These are phyloP conservation scores for Aspergillus heteromorphus DNA, from an alignment of 495 filamentous ascomycete species.

Conservation along the genomic window DNA sequence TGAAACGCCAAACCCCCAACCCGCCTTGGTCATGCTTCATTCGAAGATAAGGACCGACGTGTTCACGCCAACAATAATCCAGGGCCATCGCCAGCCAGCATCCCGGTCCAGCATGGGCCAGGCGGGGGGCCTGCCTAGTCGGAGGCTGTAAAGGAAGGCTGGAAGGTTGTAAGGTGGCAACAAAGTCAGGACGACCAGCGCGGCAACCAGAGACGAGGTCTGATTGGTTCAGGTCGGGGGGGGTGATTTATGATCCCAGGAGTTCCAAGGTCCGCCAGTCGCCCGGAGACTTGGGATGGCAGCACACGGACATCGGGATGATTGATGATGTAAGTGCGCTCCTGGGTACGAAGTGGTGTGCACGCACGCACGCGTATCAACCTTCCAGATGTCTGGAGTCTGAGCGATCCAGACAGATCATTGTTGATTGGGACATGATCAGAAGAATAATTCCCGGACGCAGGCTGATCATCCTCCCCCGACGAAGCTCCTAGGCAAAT, in stretches of 20 bases:
- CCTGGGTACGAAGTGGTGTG: neutral
- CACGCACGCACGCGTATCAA: neutral
- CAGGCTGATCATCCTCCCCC: too few relatives aligned
- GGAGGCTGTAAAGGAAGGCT: too few relatives aligned
- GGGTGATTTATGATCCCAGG: conserved; percentile 1
- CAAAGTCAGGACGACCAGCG: conserved; percentile 9
- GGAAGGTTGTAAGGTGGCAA: conserved; percentile 17
- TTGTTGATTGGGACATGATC: neutral
- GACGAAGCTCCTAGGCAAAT: neutral
- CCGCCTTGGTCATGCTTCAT: neutral
- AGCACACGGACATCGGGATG: neutral
- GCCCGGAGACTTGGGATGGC: conserved; percentile 6
- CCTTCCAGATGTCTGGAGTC: neutral
- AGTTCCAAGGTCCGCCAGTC: conserved; percentile 14
- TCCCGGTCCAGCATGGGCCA: neutral
- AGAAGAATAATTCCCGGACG: neutral
- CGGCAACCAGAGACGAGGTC: conserved; percentile 12
- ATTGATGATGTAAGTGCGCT: conserved; percentile 3
- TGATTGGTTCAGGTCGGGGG: conserved; percentile 8
- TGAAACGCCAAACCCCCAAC: neutral
- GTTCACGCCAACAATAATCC: neutral
- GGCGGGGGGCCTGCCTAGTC: conserved; percentile 5
- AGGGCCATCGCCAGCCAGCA: neutral
- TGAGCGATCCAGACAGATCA: neutral
- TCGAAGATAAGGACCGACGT: neutral